phyloP scores from a whole-genome alignment of 169 alveolate species.

The Theileria orientalis region DNA sequence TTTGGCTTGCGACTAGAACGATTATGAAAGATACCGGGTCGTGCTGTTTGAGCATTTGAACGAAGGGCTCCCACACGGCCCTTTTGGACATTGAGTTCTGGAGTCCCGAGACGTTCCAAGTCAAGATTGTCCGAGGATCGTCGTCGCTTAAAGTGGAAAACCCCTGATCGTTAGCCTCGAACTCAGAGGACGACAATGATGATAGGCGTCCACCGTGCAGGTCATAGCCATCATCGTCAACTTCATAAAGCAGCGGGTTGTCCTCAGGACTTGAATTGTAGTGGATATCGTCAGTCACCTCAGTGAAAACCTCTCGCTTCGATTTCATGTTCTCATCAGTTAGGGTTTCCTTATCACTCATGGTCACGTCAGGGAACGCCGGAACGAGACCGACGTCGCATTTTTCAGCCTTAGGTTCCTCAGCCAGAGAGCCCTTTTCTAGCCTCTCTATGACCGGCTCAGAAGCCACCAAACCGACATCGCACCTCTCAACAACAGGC shows the following conservation, averaged over 20 bases:
- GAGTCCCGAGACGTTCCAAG: slow-evolving; percentile 46
- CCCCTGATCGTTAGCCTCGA: background rate
- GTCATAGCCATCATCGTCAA: background rate
- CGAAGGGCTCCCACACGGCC: slow-evolving; percentile 18
- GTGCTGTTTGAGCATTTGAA: background rate
- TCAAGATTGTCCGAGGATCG: slow-evolving; percentile 37
- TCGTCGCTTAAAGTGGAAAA: slow-evolving; percentile 11
- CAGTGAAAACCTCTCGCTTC: background rate
- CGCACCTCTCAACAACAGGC: background rate
- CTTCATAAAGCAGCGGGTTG: slow-evolving; percentile 28
- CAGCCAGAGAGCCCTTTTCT: background rate
- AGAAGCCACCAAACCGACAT: background rate
- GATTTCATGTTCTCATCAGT: background rate
- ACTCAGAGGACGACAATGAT: slow-evolving; percentile 13
- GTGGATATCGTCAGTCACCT: background rate
- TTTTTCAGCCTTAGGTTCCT: background rate
- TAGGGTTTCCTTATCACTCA: background rate
- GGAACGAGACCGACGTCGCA: background rate
- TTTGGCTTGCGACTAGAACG: too few species aligned
- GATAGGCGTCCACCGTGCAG: background rate
- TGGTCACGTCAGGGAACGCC: background rate
- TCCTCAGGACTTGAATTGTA: slow-evolving; percentile 5
- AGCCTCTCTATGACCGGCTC: background rate
- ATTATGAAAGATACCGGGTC: slow-evolving; percentile 39
- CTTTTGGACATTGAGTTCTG: background rate